Conservation (phyloP, 2,329 filamentous ascomycete species). For the Mycogone perniciosa region DNA sequence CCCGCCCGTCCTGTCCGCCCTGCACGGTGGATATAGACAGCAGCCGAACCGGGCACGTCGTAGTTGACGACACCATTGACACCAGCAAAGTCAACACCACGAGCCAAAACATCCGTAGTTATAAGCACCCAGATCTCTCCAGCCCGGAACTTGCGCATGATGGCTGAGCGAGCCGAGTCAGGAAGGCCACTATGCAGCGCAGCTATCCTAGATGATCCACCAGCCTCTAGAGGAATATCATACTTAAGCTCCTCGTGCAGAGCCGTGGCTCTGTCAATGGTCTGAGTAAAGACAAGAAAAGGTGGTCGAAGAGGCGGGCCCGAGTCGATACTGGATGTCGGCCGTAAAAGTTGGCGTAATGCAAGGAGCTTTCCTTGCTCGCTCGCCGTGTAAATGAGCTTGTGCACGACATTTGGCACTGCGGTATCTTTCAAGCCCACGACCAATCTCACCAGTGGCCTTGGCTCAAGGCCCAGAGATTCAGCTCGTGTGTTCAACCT, state of each 20-base stretch:
- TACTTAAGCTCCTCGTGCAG: conserved; percentile 87
- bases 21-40: conserved; percentile 87
- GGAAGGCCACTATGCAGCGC: conserved; percentile 85
- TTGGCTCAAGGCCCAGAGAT: conserved; percentile 29
- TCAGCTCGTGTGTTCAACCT: conserved; percentile 53
- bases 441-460: conserved; percentile 71
- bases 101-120: conserved; percentile 86
- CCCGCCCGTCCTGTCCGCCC: conserved; percentile 87
- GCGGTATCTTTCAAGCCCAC: conserved; percentile 96
- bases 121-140: conserved; percentile 96
- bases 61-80: conserved; percentile 97
- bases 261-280: conserved; percentile 81
- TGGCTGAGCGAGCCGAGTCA: conserved; percentile 64
- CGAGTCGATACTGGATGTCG: conserved; percentile 50
- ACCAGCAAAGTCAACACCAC: conserved; percentile 90
- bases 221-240: conserved; percentile 85
- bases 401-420: conserved; percentile 85
- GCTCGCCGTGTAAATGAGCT: conserved; percentile 82
- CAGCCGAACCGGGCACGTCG: conserved; percentile 86
- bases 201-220: conserved; percentile 76
- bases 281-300: conserved; percentile 94
- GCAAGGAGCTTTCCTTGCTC: conserved; percentile 92
- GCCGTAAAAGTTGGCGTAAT: conserved; percentile 81
- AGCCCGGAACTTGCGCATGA: conserved; percentile 84
- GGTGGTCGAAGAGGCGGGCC: conserved; percentile 68